Evolutionary conservation across 176 grass and related monocot species (phyloP).

Genomic region (Bromus sterilis): DNA sequence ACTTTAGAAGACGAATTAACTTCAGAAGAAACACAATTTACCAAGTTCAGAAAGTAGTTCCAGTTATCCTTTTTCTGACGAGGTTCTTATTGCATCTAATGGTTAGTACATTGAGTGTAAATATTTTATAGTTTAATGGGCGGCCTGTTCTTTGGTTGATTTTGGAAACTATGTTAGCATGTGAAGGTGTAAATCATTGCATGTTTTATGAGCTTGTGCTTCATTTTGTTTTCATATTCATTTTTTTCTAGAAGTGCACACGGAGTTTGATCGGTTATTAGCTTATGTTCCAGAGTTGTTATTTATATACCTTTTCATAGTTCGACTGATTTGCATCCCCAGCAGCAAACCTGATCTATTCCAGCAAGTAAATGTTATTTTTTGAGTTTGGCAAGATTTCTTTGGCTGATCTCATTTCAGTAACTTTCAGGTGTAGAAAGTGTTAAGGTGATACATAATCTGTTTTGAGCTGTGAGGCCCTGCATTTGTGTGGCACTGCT

Average conservation of each 20-base stretch:
- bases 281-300: neutral
- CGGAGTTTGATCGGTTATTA: neutral
- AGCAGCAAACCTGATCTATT: neutral
- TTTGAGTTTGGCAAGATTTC: neutral
- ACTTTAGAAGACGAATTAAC: neutral
- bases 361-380: neutral
- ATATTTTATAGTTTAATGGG: neutral
- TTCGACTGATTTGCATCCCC: neutral
- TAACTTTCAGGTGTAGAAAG: neutral
- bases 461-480: conserved; percentile 18
- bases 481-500: neutral
- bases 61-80: neutral
- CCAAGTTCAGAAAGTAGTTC: neutral
- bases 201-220: neutral
- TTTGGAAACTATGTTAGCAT: neutral
- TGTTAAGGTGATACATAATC: neutral
- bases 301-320: neutral
- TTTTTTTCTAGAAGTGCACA: neutral
- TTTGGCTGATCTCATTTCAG: neutral
- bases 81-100: neutral
- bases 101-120: neutral
- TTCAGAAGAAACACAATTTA: neutral
- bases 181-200: neutral
- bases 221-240: neutral
- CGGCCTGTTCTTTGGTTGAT: neutral